These are phyloP conservation scores for Thielaviopsis populi DNA, from an alignment of 2,329 filamentous ascomycete genomes.

Conservation along the genomic window DNA sequence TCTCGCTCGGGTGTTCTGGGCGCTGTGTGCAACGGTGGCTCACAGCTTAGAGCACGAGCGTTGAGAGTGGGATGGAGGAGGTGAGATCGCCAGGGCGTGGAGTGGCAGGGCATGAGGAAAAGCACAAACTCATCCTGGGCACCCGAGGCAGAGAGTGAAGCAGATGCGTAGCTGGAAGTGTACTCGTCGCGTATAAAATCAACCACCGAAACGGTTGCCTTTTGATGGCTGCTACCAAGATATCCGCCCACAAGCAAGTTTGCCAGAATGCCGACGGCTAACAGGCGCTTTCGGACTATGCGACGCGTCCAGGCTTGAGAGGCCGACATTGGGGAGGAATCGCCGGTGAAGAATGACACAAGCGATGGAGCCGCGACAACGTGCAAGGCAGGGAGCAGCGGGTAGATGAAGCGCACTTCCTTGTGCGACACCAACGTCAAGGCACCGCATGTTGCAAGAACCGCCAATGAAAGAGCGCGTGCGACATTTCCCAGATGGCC, in stretches of 20 bases:
- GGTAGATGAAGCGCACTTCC: constrained; percentile 93
- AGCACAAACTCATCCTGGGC: constrained; percentile 39
- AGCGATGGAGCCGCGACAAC: constrained; percentile 58
- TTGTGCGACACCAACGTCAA: constrained; percentile 83
- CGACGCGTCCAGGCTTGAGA: constrained; percentile 22
- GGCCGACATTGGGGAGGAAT: constrained; percentile 21
- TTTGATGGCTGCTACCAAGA: constrained; percentile 61
- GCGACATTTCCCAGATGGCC: constrained; percentile 33
- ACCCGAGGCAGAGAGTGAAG: constrained; percentile 19
- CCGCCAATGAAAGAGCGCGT: constrained; percentile 36
- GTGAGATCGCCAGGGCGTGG: constrained; percentile 86
- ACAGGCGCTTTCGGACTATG: constrained; percentile 37
- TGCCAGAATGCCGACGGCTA: constrained; percentile 42
- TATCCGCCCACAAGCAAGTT: constrained; percentile 63
- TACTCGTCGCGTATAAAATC: constrained; percentile 62
- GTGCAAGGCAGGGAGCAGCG: constrained; percentile 74
- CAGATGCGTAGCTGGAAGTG: constrained; percentile 37
- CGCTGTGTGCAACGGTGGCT: constrained; percentile 59
- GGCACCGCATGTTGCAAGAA: constrained; percentile 42
- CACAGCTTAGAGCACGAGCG: constrained; percentile 78
- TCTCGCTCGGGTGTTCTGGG: constrained; percentile 46
- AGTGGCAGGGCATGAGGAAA: constrained; percentile 92
- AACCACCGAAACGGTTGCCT: constrained; percentile 61
- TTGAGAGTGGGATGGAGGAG: constrained; percentile 59
- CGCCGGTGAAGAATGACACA: constrained; percentile 46